A percentile compares a stretch with the other conserved stretches of the same genome.
phyloP scores from a whole-genome alignment of 805 yeast species.

The Hanseniaspora valbyensis region DNA sequence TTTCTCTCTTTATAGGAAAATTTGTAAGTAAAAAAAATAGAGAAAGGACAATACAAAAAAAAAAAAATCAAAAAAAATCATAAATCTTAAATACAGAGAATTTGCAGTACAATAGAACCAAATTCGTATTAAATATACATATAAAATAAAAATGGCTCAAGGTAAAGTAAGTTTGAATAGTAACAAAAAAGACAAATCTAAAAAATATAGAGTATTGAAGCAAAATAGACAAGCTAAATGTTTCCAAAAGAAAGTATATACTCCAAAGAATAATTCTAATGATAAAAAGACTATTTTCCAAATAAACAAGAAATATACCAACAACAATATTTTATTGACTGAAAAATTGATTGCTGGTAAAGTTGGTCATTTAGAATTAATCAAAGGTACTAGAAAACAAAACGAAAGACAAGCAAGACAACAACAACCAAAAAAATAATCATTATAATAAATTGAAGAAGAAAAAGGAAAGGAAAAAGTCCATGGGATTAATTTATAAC shows the following conservation, averaged over 20 bases:
- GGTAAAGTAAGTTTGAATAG: conserved; percentile 49
- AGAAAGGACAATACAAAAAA: no score
- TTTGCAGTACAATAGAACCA: no score
- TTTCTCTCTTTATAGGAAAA: no score
- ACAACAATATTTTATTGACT: conserved; percentile 32
- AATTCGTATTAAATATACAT: background rate
- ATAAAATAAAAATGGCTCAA: conserved; percentile 48
- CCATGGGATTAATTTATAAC: background rate
- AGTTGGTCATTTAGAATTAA: conserved; percentile 86
- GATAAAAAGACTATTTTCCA: conserved; percentile 11
- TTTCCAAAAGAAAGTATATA: conserved; percentile 15
- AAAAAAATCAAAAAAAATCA: no score
- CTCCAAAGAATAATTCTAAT: conserved; percentile 37
- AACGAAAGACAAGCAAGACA: conserved; percentile 33
- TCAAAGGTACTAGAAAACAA: conserved; percentile 87
- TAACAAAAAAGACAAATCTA: conserved; percentile 31
- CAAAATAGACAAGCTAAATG: conserved; percentile 15
- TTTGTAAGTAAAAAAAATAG: no score
- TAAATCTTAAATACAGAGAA: no score
- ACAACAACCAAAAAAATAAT: background rate
- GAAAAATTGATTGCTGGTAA: conserved; percentile 78
- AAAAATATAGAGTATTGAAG: conserved; percentile 14
- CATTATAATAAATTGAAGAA: background rate
- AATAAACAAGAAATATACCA: conserved; percentile 22
- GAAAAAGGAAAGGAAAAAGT: background rate